A percentile compares a stretch with the other conserved stretches of the same genome.
Conservation (phyloP, 441 rosid species). For the Eugenia klotzschiana region DNA sequence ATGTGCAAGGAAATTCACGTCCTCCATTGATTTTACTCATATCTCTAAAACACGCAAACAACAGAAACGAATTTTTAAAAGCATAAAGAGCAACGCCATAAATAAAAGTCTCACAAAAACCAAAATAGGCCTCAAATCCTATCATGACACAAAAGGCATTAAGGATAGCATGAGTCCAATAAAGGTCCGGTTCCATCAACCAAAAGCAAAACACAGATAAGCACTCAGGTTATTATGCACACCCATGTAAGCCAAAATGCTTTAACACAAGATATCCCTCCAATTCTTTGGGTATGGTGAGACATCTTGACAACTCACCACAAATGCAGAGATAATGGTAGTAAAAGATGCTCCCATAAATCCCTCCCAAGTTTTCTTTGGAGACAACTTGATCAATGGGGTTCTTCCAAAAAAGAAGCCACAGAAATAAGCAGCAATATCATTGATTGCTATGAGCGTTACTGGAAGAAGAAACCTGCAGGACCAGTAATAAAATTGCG, state of each 20-base stretch:
- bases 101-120: background rate
- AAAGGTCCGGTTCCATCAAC: background rate
- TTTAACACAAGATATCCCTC: background rate
- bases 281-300: background rate
- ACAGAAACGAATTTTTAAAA: background rate
- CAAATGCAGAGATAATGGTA: slow-evolving; percentile 70
- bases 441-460: slow-evolving; percentile 64
- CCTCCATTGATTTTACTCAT: background rate
- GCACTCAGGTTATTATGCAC: background rate
- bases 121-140: background rate
- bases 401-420: slow-evolving; percentile 94
- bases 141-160: background rate
- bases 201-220: background rate
- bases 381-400: slow-evolving; percentile 86
- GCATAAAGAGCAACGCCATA: background rate
- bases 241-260: background rate
- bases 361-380: slow-evolving; percentile 97
- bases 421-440: slow-evolving; percentile 62
- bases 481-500: background rate
- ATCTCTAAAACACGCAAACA: background rate
- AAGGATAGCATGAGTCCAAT: background rate
- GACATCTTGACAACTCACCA: slow-evolving; percentile 23
- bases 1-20: background rate
- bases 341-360: slow-evolving; percentile 78
- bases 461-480: slow-evolving; percentile 92